phyloP scores from a whole-genome alignment of 2,329 filamentous ascomycete species.

The Davidsoniella australis region DNA sequence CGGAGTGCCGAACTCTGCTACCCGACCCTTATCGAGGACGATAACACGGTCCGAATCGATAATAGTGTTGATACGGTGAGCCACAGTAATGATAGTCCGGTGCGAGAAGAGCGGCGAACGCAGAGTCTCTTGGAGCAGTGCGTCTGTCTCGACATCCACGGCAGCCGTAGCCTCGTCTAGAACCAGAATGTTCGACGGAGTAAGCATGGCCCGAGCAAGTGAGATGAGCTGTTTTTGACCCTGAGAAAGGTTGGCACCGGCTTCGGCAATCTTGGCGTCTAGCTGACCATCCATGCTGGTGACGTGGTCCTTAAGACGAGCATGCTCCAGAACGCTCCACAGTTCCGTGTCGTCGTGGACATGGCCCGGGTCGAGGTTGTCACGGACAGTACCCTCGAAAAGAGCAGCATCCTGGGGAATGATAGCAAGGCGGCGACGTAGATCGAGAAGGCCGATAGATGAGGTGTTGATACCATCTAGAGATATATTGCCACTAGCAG shows the following conservation, averaged over 20 bases:
- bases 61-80: conserved; percentile 96
- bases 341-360: conserved; percentile 94
- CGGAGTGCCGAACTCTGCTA: conserved; percentile 86
- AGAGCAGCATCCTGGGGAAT: conserved; percentile 95
- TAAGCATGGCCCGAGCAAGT: conserved; percentile 80
- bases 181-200: conserved; percentile 91
- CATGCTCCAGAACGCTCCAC: conserved; percentile 92
- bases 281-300: conserved; percentile 73
- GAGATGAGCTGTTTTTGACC: conserved; percentile 91
- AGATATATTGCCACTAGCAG: conserved; percentile 62
- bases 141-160: conserved; percentile 51
- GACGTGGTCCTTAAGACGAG: conserved; percentile 81
- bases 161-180: conserved; percentile 88
- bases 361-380: conserved; percentile 89
- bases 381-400: conserved; percentile 81
- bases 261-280: conserved; percentile 83
- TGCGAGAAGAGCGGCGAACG: conserved; percentile 59
- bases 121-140: conserved; percentile 46
- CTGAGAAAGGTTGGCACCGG: conserved; percentile 86
- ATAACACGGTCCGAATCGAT: conserved; percentile 78
- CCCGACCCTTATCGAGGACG: conserved; percentile 76
- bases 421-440: conserved; percentile 79
- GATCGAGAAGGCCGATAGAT: conserved; percentile 73
- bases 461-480: conserved; percentile 86
- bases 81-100: conserved; percentile 94